Conservation (phyloP, 345 rosid genomes). For the Combretum micranthum region DNA sequence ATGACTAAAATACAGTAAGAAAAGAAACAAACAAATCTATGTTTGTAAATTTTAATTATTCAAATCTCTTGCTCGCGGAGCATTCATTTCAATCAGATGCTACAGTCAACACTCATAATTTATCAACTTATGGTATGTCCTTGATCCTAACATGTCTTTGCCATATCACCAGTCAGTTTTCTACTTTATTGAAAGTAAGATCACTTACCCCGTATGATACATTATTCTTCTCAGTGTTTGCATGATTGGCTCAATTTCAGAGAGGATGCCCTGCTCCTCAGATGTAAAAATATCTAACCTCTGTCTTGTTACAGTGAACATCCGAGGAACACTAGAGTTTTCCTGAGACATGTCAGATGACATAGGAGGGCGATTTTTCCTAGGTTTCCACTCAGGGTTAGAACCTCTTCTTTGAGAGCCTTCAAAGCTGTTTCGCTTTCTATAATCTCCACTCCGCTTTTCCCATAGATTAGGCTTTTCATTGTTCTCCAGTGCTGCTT, state of each 20-base stretch:
- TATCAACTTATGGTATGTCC: no score
- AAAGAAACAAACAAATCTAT: no score
- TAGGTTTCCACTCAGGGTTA: constrained; percentile 50
- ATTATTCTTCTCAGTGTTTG: constrained; percentile 47
- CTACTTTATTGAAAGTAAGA: not conserved
- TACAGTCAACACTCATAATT: no score
- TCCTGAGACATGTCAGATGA: constrained; percentile 28
- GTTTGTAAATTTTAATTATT: no score
- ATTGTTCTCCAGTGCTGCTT: constrained; percentile 16
- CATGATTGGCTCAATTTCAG: constrained; percentile 63
- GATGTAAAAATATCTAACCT: constrained; percentile 75
- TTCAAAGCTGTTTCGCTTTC: constrained; percentile 35
- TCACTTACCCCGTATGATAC: constrained; percentile 59
- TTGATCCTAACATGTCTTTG: not conserved
- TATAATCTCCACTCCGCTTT: constrained; percentile 17
- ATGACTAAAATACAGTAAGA: no score
- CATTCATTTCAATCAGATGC: not conserved
- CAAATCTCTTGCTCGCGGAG: no score
- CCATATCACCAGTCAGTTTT: not conserved
- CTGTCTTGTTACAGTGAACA: constrained; percentile 56
- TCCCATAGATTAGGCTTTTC: constrained; percentile 38
- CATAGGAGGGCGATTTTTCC: constrained; percentile 43
- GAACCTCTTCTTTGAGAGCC: constrained; percentile 31
- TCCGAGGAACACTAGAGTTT: constrained; percentile 23
- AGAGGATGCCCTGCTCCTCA: constrained; percentile 71